Evolutionary conservation across 2,329 filamentous ascomycete species (phyloP), one percentile per base, ranked within the genome.

Genomic region (Arthrobotrys sphaeroides): DNA sequence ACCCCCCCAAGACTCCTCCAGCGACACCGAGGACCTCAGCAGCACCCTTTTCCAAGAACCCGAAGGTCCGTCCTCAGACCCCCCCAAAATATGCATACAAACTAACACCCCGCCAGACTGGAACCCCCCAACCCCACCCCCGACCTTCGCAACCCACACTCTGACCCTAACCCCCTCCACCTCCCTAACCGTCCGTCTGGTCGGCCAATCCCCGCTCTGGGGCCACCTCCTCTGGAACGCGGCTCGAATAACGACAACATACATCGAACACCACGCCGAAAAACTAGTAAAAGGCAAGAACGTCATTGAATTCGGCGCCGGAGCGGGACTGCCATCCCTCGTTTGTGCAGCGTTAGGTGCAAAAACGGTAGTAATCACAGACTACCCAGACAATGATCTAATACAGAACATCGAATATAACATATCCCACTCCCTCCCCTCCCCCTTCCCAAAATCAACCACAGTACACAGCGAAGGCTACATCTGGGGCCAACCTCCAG

Each of bases 221-320:
- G 94, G 92, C 13, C 92, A 97, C 83, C 87, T 91, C 78, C 87
- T 97, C 28, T 98, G 94, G 94, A 96, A 97, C 82, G 94, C 92
- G 75, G 90, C 90, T 74, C 90, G 91, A 77, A 88, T 92, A 40
- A 87, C 94, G 55, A 88, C 93, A 13, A 85, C 89, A 78, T 93
- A 93, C 83, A 88, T 97, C 70, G 92, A 97, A 83, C 84, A 87
- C 43, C 85, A 89, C 77, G 86, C 89, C n/a, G 80, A 82, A 6
- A 78, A 83, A 0, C 85, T 92, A 3, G 86, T 96, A n/a, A 80
- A 83, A 12, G 86, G 83, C 77, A 90, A 88, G 81, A 89, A 89
- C n/a, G 87, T 97, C 1, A 88, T 97, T 6, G 94, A 97, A 83
- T 88, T 97, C 22, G 94, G 94, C 53, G 94, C 94, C 2, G 94